Base-by-base conservation (phyloP, 495 filamentous ascomycete species). In the Pseudoneurospora amorphoporcata region DNA sequence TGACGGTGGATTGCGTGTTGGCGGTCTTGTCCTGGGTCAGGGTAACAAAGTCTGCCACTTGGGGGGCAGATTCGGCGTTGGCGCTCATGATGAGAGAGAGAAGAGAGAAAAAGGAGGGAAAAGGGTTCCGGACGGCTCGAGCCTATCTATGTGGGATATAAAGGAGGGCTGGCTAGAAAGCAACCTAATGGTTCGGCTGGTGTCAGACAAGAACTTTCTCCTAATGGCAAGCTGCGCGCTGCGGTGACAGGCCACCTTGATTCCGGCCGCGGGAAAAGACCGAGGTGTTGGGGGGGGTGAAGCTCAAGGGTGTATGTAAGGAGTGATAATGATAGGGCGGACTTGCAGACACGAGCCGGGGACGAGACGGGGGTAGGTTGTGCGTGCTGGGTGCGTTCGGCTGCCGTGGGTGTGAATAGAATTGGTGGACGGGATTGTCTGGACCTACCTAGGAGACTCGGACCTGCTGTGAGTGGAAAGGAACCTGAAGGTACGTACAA, bases 21-120 rank as follows among this genome's bases (percentile, higher is more conserved):
- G 68, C 77, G 76, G 76, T 76, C 77, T 74, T 74, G 73, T 77
- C 40, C 23, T 69, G 32, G 69, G 61, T 53, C 69, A 41, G 58
- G 71, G 23, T 71, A 45, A 76, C 72, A 58, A 74, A 68, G 69
- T 69, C 73, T 70, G 74, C 75, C 58, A 73, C 75, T 71, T 74
- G 72, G 73, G 65, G 73, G 77, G 72, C 72, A 74, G 77, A 39
- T 74, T 79, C 76, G 79, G 79, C 75, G 80, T 77, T 77, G 74
- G 86, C 82, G 83, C 84, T 85, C 87, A 90, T 90, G 87, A 86
- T 90, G 86, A 84, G 79, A 82, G 78, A 81, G 75, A 73, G 78
- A 76, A 79, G 78, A 75, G 72, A 72, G 71, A 71, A 68, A 72
- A 73, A 68, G 42, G 1, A 37, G 70, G 70, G 43, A 40, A 65